Conservation (phyloP, 441 rosid genomes). For the Croton setiger region DNA sequence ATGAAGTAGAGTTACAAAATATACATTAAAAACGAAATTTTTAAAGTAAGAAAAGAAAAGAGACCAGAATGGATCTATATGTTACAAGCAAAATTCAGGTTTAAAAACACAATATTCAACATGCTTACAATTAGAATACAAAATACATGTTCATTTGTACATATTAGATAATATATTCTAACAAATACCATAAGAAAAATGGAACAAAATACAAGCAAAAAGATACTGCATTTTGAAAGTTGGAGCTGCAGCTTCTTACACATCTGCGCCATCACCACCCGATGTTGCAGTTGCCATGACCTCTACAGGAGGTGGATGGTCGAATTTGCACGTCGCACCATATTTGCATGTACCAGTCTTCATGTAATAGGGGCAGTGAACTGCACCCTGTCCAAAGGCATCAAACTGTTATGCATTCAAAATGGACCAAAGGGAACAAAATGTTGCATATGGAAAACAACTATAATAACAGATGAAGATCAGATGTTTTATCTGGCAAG, state of each 20-base stretch:
- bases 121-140: no score
- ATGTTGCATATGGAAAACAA: not conserved
- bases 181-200: no score
- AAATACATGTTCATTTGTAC: no score
- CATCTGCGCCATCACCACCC: conserved; percentile 35
- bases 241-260: conserved; percentile 16
- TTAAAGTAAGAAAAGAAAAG: no score
- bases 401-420: not conserved
- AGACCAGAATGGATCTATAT: no score
- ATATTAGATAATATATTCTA: no score
- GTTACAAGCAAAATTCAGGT: no score
- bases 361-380: conserved; percentile 88
- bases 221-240: conserved; percentile 2
- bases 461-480: not conserved
- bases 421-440: not conserved
- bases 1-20: no score
- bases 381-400: conserved; percentile 52
- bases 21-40: no score
- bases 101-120: no score
- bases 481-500: not conserved
- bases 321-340: conserved; percentile 80
- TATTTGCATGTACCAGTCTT: conserved; percentile 88
- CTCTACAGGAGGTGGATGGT: conserved; percentile 96
- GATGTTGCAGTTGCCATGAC: conserved; percentile 53
- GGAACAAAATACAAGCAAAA: no score